Evolutionary conservation across 2,329 filamentous ascomycete species (phyloP).

Genomic region (Zymoseptoria crescenta): DNA sequence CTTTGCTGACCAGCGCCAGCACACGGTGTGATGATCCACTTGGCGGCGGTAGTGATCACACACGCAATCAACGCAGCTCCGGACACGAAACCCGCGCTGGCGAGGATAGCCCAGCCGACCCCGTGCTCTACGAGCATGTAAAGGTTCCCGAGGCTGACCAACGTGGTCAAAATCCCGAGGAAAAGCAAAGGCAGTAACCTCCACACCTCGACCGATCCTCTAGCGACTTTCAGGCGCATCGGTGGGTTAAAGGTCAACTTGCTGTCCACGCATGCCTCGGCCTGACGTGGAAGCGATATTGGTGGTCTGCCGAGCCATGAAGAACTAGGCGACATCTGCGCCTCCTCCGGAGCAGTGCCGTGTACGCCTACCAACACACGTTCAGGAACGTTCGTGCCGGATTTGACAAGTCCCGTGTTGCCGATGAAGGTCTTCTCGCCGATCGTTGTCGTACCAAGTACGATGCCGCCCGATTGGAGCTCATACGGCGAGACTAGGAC

Average conservation of each 20-base stretch:
- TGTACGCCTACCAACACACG: slow-evolving; percentile 3
- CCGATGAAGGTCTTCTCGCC: slow-evolving; percentile 3
- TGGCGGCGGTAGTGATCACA: slow-evolving; percentile 2
- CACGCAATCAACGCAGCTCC: slow-evolving; percentile 1
- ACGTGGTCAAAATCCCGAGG: background rate
- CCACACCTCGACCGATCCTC: slow-evolving; percentile 2
- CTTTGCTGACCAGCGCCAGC: slow-evolving; percentile 3
- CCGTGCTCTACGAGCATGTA: slow-evolving; percentile 1
- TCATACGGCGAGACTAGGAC: slow-evolving; percentile 2
- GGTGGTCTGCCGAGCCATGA: slow-evolving; percentile 5
- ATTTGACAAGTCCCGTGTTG: slow-evolving; percentile 3
- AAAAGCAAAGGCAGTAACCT: slow-evolving; percentile 1
- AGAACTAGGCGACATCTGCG: slow-evolving; percentile 1
- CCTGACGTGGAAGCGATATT: slow-evolving; percentile 4
- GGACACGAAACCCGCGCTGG: slow-evolving; percentile 1
- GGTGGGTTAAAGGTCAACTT: slow-evolving; percentile 4
- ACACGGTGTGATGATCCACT: slow-evolving; percentile 5
- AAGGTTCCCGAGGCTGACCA: slow-evolving; percentile 1
- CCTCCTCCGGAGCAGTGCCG: slow-evolving; percentile 1
- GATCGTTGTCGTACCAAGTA: slow-evolving; percentile 1
- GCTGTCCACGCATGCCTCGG: slow-evolving; percentile 1
- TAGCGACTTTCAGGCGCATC: background rate
- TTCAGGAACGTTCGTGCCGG: slow-evolving; percentile 1
- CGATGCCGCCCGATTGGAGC: background rate
- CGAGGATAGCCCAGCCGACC: slow-evolving; percentile 2